Conservation (phyloP, 2,329 filamentous ascomycete species). For the Orbilia oligospora region DNA sequence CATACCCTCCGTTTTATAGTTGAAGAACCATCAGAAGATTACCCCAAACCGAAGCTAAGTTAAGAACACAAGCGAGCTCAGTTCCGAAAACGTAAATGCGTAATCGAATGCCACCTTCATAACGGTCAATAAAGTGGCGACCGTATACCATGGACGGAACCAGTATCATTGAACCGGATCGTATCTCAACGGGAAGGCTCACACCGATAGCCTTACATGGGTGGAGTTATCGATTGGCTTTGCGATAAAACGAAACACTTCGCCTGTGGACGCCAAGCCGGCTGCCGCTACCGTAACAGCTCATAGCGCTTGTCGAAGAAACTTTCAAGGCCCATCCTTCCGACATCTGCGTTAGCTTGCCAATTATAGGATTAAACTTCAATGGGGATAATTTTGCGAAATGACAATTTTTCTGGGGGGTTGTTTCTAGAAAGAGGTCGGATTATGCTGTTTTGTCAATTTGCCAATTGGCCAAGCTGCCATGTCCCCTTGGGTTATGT, state of each 20-base stretch:
- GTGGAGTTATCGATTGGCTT: constrained; percentile 10
- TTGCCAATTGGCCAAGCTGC: not conserved
- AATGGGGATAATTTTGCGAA: constrained; percentile 13
- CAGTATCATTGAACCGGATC: constrained; percentile 29
- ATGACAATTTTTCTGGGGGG: not conserved
- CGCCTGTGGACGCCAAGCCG: constrained; percentile 45
- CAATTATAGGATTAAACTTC: not conserved
- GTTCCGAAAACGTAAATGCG: not conserved
- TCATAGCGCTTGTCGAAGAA: not conserved
- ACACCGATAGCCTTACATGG: constrained; percentile 6
- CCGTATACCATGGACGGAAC: constrained; percentile 22
- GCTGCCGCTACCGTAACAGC: constrained; percentile 22
- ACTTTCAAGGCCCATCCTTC: constrained; percentile 1
- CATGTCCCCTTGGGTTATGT: not conserved
- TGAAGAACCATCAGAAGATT: not conserved
- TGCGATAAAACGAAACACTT: constrained; percentile 28
- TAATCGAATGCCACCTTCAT: constrained; percentile 4
- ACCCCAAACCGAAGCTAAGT: not conserved
- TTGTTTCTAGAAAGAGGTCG: constrained; percentile 10
- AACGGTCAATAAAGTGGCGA: constrained; percentile 5
- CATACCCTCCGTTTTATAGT: constrained; percentile 3
- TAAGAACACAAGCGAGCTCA: constrained; percentile 8
- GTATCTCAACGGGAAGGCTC: constrained; percentile 21
- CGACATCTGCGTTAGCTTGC: constrained; percentile 17
- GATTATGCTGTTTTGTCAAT: not conserved